These are phyloP conservation scores for Orobanche coerulescens DNA, from an alignment of 257 asterid species.

Conservation along the genomic window DNA sequence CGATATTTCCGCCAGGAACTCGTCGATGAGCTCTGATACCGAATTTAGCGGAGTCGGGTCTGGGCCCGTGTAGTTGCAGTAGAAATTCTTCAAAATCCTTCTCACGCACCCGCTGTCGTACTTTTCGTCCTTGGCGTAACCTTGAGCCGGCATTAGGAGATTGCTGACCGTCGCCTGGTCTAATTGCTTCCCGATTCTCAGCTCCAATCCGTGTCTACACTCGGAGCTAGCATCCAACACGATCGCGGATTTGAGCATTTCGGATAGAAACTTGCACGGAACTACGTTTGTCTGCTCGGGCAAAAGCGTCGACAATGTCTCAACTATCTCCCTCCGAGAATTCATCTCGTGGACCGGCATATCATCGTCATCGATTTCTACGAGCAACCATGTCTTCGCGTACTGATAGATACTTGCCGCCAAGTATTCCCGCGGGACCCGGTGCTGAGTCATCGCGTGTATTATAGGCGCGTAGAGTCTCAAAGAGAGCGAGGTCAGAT, in stretches of 20 bases:
- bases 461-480: constrained; percentile 45
- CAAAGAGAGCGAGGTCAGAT: constrained; percentile 39
- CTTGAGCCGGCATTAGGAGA: constrained; percentile 53
- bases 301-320: constrained; percentile 43
- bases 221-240: constrained; percentile 35
- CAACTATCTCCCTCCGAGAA: constrained; percentile 44
- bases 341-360: constrained; percentile 19
- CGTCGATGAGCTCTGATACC: neutral
- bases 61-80: constrained; percentile 27
- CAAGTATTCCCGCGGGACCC: constrained; percentile 44
- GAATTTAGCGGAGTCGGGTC: neutral
- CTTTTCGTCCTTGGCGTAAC: constrained; percentile 44
- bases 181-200: constrained; percentile 59
- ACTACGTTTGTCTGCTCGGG: constrained; percentile 33
- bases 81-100: constrained; percentile 64
- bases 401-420: constrained; percentile 46
- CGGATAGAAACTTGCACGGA: constrained; percentile 42
- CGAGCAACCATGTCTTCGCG: constrained; percentile 47
- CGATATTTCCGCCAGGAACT: neutral
- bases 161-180: constrained; percentile 44
- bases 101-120: constrained; percentile 54
- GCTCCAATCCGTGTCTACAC: constrained; percentile 50
- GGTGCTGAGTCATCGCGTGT: constrained; percentile 28
- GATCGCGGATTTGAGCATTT: constrained; percentile 48
- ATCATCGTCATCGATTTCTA: constrained; percentile 27